phyloP scores from a whole-genome alignment of 2,329 filamentous ascomycete genomes.

The Hymenoscyphus infarciens region DNA sequence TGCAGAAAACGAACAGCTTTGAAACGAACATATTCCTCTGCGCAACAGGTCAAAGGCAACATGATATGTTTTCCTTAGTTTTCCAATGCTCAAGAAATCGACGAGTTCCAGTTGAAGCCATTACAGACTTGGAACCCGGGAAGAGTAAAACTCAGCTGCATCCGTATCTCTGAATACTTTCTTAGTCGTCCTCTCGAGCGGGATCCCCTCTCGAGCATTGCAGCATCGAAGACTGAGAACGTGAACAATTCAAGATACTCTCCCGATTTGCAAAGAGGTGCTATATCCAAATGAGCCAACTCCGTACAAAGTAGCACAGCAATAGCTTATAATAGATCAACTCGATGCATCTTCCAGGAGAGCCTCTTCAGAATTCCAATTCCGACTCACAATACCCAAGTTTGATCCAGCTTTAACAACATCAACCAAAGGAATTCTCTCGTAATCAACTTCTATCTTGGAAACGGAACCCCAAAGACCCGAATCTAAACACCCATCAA shows the following conservation, averaged over 20 bases:
- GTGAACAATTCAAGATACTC: not conserved
- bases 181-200: too few species aligned
- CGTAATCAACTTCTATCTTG: not conserved
- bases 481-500: not conserved
- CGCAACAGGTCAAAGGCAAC: too few species aligned
- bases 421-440: not conserved
- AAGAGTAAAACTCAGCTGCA: too few species aligned
- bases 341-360: not conserved
- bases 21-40: too few species aligned
- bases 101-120: too few species aligned
- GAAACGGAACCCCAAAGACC: not conserved
- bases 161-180: too few species aligned
- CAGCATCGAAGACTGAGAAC: not conserved
- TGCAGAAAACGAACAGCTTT: too few species aligned
- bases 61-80: too few species aligned
- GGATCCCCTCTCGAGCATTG: too few species aligned
- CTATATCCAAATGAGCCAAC: not conserved
- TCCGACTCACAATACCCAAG: not conserved
- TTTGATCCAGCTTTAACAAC: not conserved
- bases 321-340: not conserved
- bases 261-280: not conserved
- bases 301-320: not conserved
- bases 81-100: too few species aligned
- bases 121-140: too few species aligned
- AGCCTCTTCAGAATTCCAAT: not conserved